These are phyloP conservation scores for Eimeria maxima DNA, from an alignment of 169 alveolate species.

Conservation along the genomic window DNA sequence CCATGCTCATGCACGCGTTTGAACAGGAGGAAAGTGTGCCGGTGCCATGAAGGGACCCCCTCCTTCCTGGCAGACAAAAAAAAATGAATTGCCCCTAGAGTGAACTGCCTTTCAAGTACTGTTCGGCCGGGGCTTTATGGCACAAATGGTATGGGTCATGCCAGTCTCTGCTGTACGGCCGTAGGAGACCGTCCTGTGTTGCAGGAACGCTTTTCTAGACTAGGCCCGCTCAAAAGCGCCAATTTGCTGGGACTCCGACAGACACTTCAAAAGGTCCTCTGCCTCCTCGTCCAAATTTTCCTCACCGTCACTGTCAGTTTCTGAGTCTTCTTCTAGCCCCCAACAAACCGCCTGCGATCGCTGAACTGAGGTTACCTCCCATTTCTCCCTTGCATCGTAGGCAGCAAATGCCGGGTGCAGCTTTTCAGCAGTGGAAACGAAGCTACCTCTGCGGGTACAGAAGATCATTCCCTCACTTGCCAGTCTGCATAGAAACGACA, in stretches of 20 bases:
- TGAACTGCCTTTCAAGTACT: background rate
- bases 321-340: slow-evolving; percentile 31
- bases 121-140: background rate
- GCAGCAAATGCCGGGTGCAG: slow-evolving; percentile 47
- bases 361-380: background rate
- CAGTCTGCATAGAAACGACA: background rate
- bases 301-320: slow-evolving; percentile 57
- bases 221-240: background rate
- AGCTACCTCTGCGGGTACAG: slow-evolving; percentile 37
- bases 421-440: slow-evolving; percentile 9
- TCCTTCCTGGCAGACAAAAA: background rate
- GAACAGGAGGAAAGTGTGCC: background rate
- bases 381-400: slow-evolving; percentile 1
- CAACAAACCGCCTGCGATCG: slow-evolving; percentile 54
- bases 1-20: background rate
- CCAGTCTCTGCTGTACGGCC: background rate
- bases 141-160: background rate
- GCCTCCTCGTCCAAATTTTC: slow-evolving; percentile 73
- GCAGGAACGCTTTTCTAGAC: background rate
- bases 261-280: slow-evolving; percentile 23
- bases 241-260: background rate
- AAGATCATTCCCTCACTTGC: slow-evolving; percentile 56
- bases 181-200: background rate
- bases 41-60: background rate
- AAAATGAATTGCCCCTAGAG: background rate